Conservation (phyloP, 495 filamentous ascomycete species). For the Physcia stellaris region DNA sequence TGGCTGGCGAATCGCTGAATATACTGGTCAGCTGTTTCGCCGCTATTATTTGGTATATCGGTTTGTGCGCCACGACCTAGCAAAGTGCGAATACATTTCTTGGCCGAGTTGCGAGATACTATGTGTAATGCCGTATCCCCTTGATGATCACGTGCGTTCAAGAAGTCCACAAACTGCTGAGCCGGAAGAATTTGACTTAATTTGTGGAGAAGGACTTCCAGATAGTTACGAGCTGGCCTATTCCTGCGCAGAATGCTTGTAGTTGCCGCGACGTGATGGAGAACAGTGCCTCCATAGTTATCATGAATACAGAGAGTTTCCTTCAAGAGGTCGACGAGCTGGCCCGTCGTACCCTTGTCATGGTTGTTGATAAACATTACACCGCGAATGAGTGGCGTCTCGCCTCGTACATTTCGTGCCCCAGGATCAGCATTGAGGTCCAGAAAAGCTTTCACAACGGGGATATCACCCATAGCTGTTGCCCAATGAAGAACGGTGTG, state of each 20-base stretch:
- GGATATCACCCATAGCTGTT: slow-evolving; percentile 91
- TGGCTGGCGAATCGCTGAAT: slow-evolving; percentile 26
- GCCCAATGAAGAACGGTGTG: slow-evolving; percentile 95
- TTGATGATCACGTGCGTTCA: slow-evolving; percentile 64
- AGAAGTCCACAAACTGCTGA: slow-evolving; percentile 51
- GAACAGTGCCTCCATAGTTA: slow-evolving; percentile 64
- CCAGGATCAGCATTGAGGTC: slow-evolving; percentile 56
- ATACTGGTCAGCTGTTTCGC: slow-evolving; percentile 64
- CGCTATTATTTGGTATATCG: slow-evolving; percentile 65
- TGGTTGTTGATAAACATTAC: slow-evolving; percentile 93
- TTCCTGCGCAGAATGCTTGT: slow-evolving; percentile 67
- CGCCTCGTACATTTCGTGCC: slow-evolving; percentile 60
- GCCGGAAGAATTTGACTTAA: slow-evolving; percentile 52
- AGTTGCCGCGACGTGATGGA: slow-evolving; percentile 83
- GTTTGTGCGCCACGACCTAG: slow-evolving; percentile 58
- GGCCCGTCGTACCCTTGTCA: slow-evolving; percentile 74
- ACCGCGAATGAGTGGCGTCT: slow-evolving; percentile 88
- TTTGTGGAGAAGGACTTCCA: slow-evolving; percentile 79
- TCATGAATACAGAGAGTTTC: slow-evolving; percentile 64
- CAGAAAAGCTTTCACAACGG: slow-evolving; percentile 74
- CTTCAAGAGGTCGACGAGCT: slow-evolving; percentile 63
- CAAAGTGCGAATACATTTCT: slow-evolving; percentile 58
- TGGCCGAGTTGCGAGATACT: slow-evolving; percentile 58
- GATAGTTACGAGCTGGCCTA: slow-evolving; percentile 77
- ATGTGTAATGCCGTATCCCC: slow-evolving; percentile 86